Percentiles rank a stretch among this genome's conserved stretches.
phyloP scores from a whole-genome alignment of 139 green algal species.

The Nannochloris sp. region DNA sequence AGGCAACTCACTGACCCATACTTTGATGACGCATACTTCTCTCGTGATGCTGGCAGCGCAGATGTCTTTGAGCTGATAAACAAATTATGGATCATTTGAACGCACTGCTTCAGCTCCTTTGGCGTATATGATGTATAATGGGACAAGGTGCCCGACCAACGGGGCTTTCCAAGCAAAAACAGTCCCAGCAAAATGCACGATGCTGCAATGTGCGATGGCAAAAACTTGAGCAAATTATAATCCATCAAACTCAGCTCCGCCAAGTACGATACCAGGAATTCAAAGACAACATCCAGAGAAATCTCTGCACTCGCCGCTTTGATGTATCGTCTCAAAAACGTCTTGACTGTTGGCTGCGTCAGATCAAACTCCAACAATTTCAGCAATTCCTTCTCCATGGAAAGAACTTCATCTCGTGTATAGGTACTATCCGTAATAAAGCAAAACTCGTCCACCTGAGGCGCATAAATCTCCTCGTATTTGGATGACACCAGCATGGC shows the following conservation, averaged over 20 bases:
- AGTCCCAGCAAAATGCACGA: conserved; percentile 69
- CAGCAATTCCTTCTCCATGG: conserved; percentile 78
- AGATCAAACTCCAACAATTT: conserved; percentile 81
- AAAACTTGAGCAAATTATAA: conserved; percentile 64
- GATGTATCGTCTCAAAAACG: conserved; percentile 79
- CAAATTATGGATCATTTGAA: conserved; percentile 27
- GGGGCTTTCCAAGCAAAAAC: conserved; percentile 31
- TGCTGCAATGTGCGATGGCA: conserved; percentile 69
- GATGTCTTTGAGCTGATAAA: conserved; percentile 18
- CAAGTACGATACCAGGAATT: conserved; percentile 78
- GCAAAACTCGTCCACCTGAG: conserved; percentile 82
- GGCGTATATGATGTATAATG: conserved; percentile 58
- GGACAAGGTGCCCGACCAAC: conserved; percentile 50
- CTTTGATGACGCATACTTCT: conserved; percentile 48
- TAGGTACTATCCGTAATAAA: conserved; percentile 99
- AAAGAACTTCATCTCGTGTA: conserved; percentile 67
- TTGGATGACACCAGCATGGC: conserved; percentile 93
- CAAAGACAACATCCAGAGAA: conserved; percentile 26
- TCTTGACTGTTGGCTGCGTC: conserved; percentile 80
- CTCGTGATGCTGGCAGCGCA: conserved; percentile 37
- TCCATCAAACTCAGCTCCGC: conserved; percentile 84
- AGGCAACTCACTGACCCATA: conserved; percentile 33
- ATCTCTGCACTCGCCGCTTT: conserved; percentile 38
- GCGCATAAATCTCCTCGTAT: conserved; percentile 97
- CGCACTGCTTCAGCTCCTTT: conserved; percentile 39